Base-by-base conservation (phyloP, 1,139 yeast genomes). In the Candida pseudoviswanathii region DNA sequence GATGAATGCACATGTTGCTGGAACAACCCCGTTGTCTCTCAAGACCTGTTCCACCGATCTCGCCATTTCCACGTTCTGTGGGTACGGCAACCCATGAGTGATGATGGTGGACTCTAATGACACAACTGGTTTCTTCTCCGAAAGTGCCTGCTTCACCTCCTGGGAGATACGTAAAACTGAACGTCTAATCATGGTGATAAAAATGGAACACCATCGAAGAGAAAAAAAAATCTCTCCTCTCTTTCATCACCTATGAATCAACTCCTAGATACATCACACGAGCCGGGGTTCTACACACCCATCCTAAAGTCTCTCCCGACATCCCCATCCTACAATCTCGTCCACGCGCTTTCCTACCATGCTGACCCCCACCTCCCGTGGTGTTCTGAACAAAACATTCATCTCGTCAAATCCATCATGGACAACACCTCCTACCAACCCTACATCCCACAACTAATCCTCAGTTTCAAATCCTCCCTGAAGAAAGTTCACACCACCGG, bases 51-150 rank as follows among this genome's bases (percentile, higher is more conserved):
- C 96, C 1, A 89, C 96, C 1, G 73, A 67, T 32, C 62, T 61
- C 0, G 96, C 96, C 90, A 90, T 85, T 25, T 76, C 73, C 9
- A 88, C 61, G 60, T 91, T 90, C 41, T 79, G 78, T 0, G 97
- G 97, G 61, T 70, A 88, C 5, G 96, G 96, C 45, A 90, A 75
- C 0, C 97, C 97, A 70, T 91, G 97, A 5, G 96, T 86, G 55
- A 91, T 84, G 59, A 90, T 91, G 7, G 97, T 90, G 21, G 91
- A 84, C 62, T 91, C 97, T 5, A 89, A 68, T 0, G 96, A 85
- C 0, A 89, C 94, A 6, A 89, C 79, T 0, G 96, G 96, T 16
- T 32, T 24, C 27, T 75, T 74, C 5, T 77, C 77, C 11, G 60
- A 60, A 32, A 88, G 58, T 0, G 96, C 95, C 54, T 84, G 83